Evolutionary conservation across 108 stramenopile genomes (phyloP), one percentile per base, ranked within the genome.

Genomic region (Cyclostephanos invisitatus): DNA sequence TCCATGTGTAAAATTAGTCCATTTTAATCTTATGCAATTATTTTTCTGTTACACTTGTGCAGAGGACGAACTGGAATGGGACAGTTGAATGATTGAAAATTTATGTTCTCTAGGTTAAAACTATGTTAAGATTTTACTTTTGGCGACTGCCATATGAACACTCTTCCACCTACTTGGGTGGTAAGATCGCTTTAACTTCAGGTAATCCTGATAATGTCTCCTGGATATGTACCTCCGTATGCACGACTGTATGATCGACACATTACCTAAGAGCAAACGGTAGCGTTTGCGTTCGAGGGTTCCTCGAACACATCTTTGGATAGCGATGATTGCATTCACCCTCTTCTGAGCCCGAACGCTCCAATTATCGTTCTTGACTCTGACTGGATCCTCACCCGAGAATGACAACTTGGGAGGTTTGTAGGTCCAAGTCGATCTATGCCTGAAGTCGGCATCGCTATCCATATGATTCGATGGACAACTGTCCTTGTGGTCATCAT

Each of bases 361-460:
- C 55, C 54, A n/a, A 53, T 46, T 22, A 63, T 64, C 21, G 22
- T 18, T 6, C n/a, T 60, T 18, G 64, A 55, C 2, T 53, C 49
- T 18, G 6, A 70, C 55, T 20, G 75, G 48, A 32, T 77, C 63
- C 18, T 73, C 75, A 35, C 29, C 50, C 27, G 67, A 62, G 42
- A 54, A 47, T 27, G 58, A 61, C 29, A 70, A 59, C 53, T 42
- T 57, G n/a, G 75, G 75, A 36, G 75, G 75, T 64, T 77, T 77
- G 68, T 77, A 77, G 14, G 53, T 35, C 75, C 75, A 77, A 6
- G 68, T 60, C 21, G 75, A 77, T 48, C 75, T 57, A 77, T 77
- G 68, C 44, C 75, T 62, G 59, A 46, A 49, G 28, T 55, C 58
- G 35, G 48, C 4, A 70, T 70, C 63, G 25, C 47, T 49, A 49